Evolutionary conservation across 371 early-diverging fungal species (phyloP).

Genomic region (Circinella umbellata): DNA sequence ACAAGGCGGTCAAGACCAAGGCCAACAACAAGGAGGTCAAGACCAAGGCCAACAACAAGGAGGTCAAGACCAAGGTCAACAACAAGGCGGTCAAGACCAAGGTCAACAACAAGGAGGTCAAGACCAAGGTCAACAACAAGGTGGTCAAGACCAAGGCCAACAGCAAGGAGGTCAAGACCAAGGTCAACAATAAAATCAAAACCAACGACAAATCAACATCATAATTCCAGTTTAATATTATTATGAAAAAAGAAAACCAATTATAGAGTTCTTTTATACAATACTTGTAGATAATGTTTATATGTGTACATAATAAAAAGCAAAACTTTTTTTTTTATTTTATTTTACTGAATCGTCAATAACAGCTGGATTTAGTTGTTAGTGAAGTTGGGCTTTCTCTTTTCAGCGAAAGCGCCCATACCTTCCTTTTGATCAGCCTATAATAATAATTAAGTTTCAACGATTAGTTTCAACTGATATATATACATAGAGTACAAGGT

Average conservation of each 20-base stretch:
- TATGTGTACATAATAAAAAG: conserved; percentile 1
- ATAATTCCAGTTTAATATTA: too few relatives aligned
- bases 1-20: conserved; percentile 6
- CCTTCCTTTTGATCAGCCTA: conserved; percentile 97
- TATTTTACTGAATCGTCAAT: background rate
- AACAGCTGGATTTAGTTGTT: conserved; percentile 66
- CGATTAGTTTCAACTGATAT: background rate
- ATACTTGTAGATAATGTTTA: background rate
- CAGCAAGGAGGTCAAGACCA: too few relatives aligned
- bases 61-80: too few relatives aligned
- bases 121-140: conserved; percentile 2
- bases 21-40: background rate
- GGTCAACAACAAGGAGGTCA: background rate
- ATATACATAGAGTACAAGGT: background rate
- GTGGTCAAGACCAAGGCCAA: too few relatives aligned
- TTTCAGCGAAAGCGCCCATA: conserved; percentile 96
- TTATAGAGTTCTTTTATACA: background rate
- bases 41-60: background rate
- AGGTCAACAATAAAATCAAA: too few relatives aligned
- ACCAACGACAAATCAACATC: too few relatives aligned
- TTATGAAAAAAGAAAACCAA: too few relatives aligned
- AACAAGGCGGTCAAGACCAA: too few relatives aligned
- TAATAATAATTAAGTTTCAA: background rate
- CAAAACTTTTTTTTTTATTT: too few relatives aligned
- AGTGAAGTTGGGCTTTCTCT: conserved; percentile 89